Conservation (phyloP, 441 rosid species). For the Erodium trifolium region DNA sequence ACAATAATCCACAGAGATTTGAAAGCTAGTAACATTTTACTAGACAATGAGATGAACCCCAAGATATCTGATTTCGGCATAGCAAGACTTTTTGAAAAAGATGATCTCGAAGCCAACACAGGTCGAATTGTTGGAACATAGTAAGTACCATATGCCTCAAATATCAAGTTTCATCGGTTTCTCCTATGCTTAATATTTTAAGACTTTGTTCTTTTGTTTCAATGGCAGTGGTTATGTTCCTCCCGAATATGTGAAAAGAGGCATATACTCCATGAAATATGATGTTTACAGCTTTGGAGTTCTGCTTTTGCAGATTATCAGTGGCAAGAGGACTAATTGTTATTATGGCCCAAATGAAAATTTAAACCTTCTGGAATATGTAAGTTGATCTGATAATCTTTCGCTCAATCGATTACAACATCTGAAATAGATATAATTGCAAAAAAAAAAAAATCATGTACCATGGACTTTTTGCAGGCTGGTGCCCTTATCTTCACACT, state of each 20-base stretch:
- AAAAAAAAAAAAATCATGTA: no score
- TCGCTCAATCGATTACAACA: no score
- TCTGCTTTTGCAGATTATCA: slow-evolving; percentile 22
- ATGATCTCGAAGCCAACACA: slow-evolving; percentile 19
- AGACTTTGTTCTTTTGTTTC: neutral
- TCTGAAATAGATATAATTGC: no score
- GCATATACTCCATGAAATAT: slow-evolving; percentile 28
- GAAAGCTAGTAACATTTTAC: slow-evolving; percentile 19
- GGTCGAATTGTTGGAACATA: slow-evolving; percentile 28
- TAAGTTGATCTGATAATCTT: neutral
- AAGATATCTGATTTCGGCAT: slow-evolving; percentile 34
- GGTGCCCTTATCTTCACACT: no score
- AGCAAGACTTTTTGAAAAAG: slow-evolving; percentile 21
- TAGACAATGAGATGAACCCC: slow-evolving; percentile 22
- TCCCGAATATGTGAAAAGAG: slow-evolving; percentile 21
- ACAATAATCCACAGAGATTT: slow-evolving; percentile 30
- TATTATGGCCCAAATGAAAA: slow-evolving; percentile 13
- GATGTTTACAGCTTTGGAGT: slow-evolving; percentile 27
- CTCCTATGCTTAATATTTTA: neutral
- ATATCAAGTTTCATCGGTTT: neutral
- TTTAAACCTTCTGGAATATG: slow-evolving; percentile 18
- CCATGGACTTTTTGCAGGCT: no score
- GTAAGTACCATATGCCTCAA: slow-evolving; percentile 13
- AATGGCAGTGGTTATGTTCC: slow-evolving; percentile 17
- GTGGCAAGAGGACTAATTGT: slow-evolving; percentile 17